Conservation (phyloP, 176 grass and related monocot genomes). For the Zizania latifolia region DNA sequence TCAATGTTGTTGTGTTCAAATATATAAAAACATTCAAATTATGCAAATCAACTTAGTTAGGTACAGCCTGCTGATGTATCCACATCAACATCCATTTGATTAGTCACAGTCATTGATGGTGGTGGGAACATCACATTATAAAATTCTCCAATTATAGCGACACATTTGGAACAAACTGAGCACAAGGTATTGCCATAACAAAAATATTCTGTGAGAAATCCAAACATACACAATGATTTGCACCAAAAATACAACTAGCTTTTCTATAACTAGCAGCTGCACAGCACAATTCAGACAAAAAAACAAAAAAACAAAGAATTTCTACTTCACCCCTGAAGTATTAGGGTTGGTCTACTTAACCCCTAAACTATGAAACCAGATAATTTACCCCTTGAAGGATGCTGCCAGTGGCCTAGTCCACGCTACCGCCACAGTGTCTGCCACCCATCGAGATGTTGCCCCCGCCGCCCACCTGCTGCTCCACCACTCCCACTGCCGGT, state of each 20-base stretch:
- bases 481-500: too few relatives aligned
- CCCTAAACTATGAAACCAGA: too few relatives aligned
- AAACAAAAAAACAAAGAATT: background rate
- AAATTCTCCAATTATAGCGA: background rate
- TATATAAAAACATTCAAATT: background rate
- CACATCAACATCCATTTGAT: conserved; percentile 8
- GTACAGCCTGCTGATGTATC: conserved; percentile 15
- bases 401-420: too few relatives aligned
- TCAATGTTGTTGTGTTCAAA: background rate
- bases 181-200: background rate
- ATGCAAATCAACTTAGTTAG: background rate
- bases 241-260: background rate
- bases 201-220: background rate
- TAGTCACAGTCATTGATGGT: background rate
- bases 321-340: too few relatives aligned
- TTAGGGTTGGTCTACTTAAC: too few relatives aligned
- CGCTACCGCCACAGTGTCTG: too few relatives aligned
- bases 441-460: too few relatives aligned
- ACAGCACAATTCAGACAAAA: background rate
- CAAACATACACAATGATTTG: background rate
- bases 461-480: too few relatives aligned
- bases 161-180: background rate
- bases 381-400: too few relatives aligned
- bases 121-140: background rate
- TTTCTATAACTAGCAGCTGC: background rate